A percentile compares a stretch with the other conserved stretches of the same genome.
These are phyloP conservation scores for Trichoderma lentiforme DNA, from an alignment of 2,329 filamentous ascomycete genomes.

Conservation along the genomic window DNA sequence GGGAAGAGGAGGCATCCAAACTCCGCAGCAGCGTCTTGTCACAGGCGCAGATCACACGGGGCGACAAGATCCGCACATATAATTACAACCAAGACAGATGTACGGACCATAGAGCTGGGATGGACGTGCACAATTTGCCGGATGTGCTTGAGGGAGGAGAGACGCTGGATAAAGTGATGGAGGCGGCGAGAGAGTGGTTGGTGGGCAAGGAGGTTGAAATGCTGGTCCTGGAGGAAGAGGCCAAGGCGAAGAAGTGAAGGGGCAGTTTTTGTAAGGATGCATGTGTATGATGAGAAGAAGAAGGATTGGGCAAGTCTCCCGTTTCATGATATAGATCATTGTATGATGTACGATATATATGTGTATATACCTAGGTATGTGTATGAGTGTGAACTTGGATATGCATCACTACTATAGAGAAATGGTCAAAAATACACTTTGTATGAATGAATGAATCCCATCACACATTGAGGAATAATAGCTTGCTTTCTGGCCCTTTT, in stretches of 20 bases:
- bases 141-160: slow-evolving; percentile 74
- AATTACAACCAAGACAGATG: slow-evolving; percentile 75
- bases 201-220: slow-evolving; percentile 69
- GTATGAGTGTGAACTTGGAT: neutral
- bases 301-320: neutral
- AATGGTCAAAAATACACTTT: neutral
- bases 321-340: neutral
- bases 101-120: slow-evolving; percentile 80
- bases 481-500: neutral
- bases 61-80: slow-evolving; percentile 92
- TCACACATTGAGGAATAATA: neutral
- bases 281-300: neutral
- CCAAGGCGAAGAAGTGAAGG: slow-evolving; percentile 26
- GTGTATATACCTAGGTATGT: neutral
- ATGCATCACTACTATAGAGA: neutral
- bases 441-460: neutral
- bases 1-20: slow-evolving; percentile 74
- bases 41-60: slow-evolving; percentile 77
- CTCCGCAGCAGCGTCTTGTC: slow-evolving; percentile 77
- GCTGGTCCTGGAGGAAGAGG: slow-evolving; percentile 62
- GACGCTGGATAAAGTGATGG: slow-evolving; percentile 70
- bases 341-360: neutral
- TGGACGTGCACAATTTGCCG: slow-evolving; percentile 76
- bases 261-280: neutral
- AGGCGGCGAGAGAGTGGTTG: slow-evolving; percentile 74